Base-by-base conservation (phyloP, 2,329 filamentous ascomycete genomes). In the Fusarium coffeatum region DNA sequence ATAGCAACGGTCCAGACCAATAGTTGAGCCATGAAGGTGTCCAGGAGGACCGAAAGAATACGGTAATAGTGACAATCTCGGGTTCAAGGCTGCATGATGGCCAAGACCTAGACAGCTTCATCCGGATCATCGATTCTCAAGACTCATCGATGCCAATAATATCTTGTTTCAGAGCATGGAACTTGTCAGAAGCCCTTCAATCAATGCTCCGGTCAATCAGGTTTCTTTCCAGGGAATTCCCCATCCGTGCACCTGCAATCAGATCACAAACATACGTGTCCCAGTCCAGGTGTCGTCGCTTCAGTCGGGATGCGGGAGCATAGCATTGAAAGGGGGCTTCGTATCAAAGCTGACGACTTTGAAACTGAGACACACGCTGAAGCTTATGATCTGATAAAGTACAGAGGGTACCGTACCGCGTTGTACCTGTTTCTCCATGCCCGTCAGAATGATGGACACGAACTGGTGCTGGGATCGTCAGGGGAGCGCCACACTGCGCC, bases 181-280 rank as follows among this genome's bases (percentile, higher is more conserved):
- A 43, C 55, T 57, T 28, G 20, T 64, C 43, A 37, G 34, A 37
- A 37, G 34, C 34, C 34, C 10, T 37, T 37, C 34, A 32, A 37
- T 37, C 34, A 55, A 27, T 42, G 40, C 48, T 37, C 46, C 18
- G 45, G 46, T 42, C 58, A 51, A 64, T 40, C 25, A 27, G 49
- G 50, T 49, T 55, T 55, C 58, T 58, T 47, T 27, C 28, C 37
- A 32, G 34, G 27, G n/a, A 16, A 32, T 68, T 71, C 64, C 65
- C 68, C 67, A 70, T 60, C 68, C 67, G 64, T 70, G 68, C 68
- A 55, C 64, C 54, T 57, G 43, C 27, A 68, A 71, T 70, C 54
- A 56, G 30, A 46, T 41, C 20, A 50, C 37, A 64, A 25, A 16
- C 23, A n/a, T 51, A 51, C 30, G 49, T 51, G 30, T 20, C 22